These are phyloP conservation scores for Aspergillus brunneoviolaceus DNA, from an alignment of 2,329 filamentous ascomycete genomes.

Conservation along the genomic window DNA sequence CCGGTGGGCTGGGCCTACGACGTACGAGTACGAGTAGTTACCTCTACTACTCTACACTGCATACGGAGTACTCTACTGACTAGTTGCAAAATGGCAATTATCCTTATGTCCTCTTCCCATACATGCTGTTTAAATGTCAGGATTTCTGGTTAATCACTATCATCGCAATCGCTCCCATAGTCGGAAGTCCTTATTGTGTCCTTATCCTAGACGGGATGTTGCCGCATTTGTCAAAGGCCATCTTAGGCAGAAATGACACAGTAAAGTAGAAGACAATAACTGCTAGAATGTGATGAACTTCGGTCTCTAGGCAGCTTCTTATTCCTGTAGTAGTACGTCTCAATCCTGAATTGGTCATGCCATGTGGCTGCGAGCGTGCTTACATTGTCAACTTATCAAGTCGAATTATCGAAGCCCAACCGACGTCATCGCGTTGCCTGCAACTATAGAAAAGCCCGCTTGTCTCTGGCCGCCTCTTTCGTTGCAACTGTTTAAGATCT, in stretches of 20 bases:
- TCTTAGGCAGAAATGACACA: neutral
- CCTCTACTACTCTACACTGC: too few species aligned
- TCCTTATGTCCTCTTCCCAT: too few species aligned
- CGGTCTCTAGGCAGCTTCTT: neutral
- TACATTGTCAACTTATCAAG: neutral
- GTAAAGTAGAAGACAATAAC: neutral
- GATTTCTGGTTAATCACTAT: too few species aligned
- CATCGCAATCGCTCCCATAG: too few species aligned
- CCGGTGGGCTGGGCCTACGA: neutral
- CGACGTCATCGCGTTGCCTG: slow-evolving; percentile 8
- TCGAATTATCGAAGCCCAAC: neutral
- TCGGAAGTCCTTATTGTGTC: neutral
- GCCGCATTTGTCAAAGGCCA: neutral
- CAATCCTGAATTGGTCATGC: neutral
- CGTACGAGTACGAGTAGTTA: too few species aligned
- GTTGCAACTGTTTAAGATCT: neutral
- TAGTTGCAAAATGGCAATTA: too few species aligned
- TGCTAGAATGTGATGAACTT: neutral
- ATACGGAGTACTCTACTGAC: too few species aligned
- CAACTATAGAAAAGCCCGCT: slow-evolving; percentile 3
- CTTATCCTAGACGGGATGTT: neutral
- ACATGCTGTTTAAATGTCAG: too few species aligned
- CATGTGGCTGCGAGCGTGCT: neutral
- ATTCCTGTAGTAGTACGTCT: neutral
- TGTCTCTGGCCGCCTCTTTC: neutral